phyloP scores from a whole-genome alignment of 1,284 basidiomycete species.

The Lentinula novae-zelandiae region DNA sequence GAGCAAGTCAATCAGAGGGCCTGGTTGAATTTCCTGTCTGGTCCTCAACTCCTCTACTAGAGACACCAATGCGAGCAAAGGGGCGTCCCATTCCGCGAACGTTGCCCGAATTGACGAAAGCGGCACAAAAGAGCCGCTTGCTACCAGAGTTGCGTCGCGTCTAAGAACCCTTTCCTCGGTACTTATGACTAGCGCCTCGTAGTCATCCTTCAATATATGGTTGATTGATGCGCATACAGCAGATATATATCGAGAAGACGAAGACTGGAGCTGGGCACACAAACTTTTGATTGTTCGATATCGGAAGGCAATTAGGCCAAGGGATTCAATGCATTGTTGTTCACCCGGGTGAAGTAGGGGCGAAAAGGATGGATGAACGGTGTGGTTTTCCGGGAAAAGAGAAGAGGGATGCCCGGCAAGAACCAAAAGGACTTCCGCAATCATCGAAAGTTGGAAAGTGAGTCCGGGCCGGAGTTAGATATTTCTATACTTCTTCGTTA shows the following conservation, averaged over 20 bases:
- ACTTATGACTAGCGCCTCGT: slow-evolving; percentile 74
- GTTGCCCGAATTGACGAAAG: slow-evolving; percentile 76
- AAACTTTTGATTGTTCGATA: slow-evolving; percentile 68
- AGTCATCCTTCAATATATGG: slow-evolving; percentile 72
- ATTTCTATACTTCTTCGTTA: slow-evolving; percentile 2
- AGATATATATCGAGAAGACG: slow-evolving; percentile 71
- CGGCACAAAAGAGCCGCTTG: slow-evolving; percentile 75
- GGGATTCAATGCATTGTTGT: slow-evolving; percentile 70
- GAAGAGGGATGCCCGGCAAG: slow-evolving; percentile 83
- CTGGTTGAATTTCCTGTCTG: slow-evolving; percentile 60
- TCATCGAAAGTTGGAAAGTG: slow-evolving; percentile 46
- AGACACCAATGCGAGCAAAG: slow-evolving; percentile 63
- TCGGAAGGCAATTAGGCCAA: slow-evolving; percentile 67
- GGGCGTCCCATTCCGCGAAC: slow-evolving; percentile 83
- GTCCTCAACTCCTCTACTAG: slow-evolving; percentile 61
- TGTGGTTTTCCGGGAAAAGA: slow-evolving; percentile 60
- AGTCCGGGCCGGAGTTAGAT: not conserved
- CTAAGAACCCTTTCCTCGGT: slow-evolving; percentile 77
- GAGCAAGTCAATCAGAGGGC: slow-evolving; percentile 74
- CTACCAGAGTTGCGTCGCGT: slow-evolving; percentile 69
- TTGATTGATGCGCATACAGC: slow-evolving; percentile 71
- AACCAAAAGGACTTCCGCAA: slow-evolving; percentile 80
- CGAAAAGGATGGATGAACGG: slow-evolving; percentile 61
- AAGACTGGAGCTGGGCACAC: slow-evolving; percentile 48
- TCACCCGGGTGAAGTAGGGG: slow-evolving; percentile 84